Conservation (phyloP, 495 filamentous ascomycete species). For the Choiromyces venosus region DNA sequence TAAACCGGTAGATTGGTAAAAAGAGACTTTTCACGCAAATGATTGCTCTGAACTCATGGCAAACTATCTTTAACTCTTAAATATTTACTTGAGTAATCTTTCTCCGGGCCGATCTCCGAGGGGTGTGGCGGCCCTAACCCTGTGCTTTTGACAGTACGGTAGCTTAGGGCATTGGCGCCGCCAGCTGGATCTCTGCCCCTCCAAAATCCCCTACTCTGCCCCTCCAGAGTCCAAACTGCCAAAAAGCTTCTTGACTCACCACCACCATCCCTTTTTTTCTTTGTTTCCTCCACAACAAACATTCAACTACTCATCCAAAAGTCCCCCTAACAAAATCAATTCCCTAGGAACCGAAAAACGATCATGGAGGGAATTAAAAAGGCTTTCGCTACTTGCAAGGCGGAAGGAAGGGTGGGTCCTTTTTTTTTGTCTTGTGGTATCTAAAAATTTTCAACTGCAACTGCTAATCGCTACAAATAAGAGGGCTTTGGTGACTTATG, state of each 20-base stretch:
- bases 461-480: conserved; percentile 40
- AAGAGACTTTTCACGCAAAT: no score
- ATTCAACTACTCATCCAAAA: neutral
- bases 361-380: conserved; percentile 69
- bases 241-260: neutral
- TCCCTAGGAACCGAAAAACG: neutral
- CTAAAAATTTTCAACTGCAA: conserved; percentile 20
- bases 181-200: conserved; percentile 7
- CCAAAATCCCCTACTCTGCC: conserved; percentile 27
- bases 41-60: no score
- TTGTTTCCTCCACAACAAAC: neutral
- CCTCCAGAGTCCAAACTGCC: conserved; percentile 12
- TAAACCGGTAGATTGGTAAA: neutral
- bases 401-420: conserved; percentile 56
- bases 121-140: conserved; percentile 9
- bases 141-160: neutral
- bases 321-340: neutral
- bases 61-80: no score
- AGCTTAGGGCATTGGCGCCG: neutral
- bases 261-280: neutral
- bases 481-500: conserved; percentile 87
- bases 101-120: neutral
- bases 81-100: neutral
- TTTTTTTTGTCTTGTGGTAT: conserved; percentile 31
- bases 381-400: conserved; percentile 84